phyloP scores from a whole-genome alignment of 2,329 filamentous ascomycete species.

The Microdochium nivale region DNA sequence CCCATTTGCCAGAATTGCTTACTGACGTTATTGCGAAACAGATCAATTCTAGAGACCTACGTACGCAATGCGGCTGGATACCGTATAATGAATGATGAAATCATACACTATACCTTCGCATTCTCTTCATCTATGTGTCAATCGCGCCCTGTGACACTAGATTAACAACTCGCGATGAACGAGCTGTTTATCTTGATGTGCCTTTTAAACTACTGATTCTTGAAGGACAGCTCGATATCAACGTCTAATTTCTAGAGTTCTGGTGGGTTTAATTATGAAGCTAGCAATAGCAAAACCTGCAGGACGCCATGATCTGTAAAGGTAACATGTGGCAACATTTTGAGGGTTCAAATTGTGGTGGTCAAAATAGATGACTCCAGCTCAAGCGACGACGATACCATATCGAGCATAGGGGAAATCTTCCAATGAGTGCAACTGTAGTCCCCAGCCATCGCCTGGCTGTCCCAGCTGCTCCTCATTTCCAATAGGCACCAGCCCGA shows the following conservation, averaged over 20 bases:
- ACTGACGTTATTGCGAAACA: slow-evolving; percentile 7
- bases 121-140: neutral
- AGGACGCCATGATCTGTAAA: too few species aligned
- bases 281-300: too few species aligned
- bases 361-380: too few species aligned
- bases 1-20: neutral
- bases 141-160: neutral
- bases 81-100: neutral
- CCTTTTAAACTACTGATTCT: too few species aligned
- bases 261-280: too few species aligned
- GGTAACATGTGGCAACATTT: neutral
- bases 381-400: slow-evolving; percentile 13
- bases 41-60: slow-evolving; percentile 19
- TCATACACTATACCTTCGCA: neutral
- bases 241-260: too few species aligned
- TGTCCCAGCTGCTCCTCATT: slow-evolving; percentile 22
- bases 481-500: slow-evolving; percentile 14
- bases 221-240: too few species aligned
- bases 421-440: slow-evolving; percentile 23
- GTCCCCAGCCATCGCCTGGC: slow-evolving; percentile 27
- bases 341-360: neutral
- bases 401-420: slow-evolving; percentile 27
- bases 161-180: too few species aligned
- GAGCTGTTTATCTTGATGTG: too few species aligned
- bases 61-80: neutral